Evolutionary conservation across 768 basidiomycete species (phyloP).

Genomic region (Scleroderma citrinum): DNA sequence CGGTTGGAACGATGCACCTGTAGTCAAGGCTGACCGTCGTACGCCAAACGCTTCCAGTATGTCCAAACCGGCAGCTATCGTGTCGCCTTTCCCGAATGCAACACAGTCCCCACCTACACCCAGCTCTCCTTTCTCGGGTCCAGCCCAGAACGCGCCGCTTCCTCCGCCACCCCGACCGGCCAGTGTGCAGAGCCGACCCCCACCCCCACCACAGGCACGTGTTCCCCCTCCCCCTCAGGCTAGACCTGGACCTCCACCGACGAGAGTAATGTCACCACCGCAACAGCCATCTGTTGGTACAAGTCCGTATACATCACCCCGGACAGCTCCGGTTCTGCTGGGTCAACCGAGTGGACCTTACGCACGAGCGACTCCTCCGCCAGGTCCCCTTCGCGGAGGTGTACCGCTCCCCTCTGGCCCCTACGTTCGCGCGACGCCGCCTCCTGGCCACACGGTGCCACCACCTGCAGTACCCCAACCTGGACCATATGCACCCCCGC

Average conservation of each 20-base stretch:
- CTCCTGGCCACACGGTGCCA: constrained; percentile 28
- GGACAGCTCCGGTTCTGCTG: constrained; percentile 21
- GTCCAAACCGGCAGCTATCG: constrained; percentile 66
- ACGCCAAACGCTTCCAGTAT: constrained; percentile 43
- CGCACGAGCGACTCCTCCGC: constrained; percentile 38
- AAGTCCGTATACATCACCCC: constrained; percentile 26
- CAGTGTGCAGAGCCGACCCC: constrained; percentile 38
- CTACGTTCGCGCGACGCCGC: constrained; percentile 37
- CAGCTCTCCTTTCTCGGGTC: constrained; percentile 41
- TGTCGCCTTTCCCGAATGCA: constrained; percentile 82
- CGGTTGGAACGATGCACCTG: constrained; percentile 91
- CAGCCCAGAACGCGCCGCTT: constrained; percentile 27
- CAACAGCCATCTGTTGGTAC: constrained; percentile 33
- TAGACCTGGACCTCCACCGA: constrained; percentile 33
- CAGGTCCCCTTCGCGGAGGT: constrained; percentile 26
- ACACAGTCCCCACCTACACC: constrained; percentile 40
- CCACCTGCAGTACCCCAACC: constrained; percentile 24
- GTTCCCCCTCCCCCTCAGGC: constrained; percentile 32
- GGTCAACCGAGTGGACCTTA: constrained; percentile 31
- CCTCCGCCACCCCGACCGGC: constrained; percentile 52
- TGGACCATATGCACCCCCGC: constrained; percentile 21
- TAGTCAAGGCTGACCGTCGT: constrained; percentile 41
- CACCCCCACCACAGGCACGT: constrained; percentile 35
- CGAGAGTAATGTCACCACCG: constrained; percentile 44
- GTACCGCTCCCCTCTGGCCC: constrained; percentile 27